Evolutionary conservation across 1,284 basidiomycete species (phyloP).

Genomic region (Cutaneotrichosporon spelunceum): DNA sequence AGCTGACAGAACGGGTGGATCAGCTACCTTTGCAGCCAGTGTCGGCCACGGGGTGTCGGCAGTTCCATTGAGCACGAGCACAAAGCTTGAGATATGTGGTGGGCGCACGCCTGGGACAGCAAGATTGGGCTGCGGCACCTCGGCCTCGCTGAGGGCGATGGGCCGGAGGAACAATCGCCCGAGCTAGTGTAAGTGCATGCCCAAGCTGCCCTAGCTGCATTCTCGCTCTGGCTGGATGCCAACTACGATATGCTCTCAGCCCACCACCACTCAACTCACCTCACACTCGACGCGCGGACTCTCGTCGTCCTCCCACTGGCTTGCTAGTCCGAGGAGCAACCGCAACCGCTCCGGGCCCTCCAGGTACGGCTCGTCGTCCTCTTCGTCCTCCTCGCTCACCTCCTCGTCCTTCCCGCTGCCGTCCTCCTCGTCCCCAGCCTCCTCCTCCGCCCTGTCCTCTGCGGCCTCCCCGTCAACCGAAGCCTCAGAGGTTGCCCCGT

Average conservation of each 20-base stretch:
- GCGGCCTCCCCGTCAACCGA: constrained; percentile 3
- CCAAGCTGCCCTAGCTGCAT: too few relatives aligned
- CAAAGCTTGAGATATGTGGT: constrained; percentile 18
- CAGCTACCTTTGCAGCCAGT: constrained; percentile 29
- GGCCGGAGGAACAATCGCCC: constrained; percentile 29
- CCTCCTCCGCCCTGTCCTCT: constrained; percentile 5
- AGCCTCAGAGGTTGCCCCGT: neutral
- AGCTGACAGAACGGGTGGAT: neutral
- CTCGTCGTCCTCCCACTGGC: constrained; percentile 40
- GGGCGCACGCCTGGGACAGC: constrained; percentile 21
- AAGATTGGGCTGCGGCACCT: constrained; percentile 12
- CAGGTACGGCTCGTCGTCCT: constrained; percentile 33
- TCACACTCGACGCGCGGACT: constrained; percentile 42
- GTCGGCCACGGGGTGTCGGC: constrained; percentile 30
- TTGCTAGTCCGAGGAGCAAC: constrained; percentile 37
- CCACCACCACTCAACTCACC: constrained; percentile 22
- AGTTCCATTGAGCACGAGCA: constrained; percentile 37
- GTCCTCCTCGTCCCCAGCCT: constrained; percentile 18
- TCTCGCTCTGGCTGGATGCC: neutral
- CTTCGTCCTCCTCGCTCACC: constrained; percentile 10
- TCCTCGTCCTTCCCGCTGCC: constrained; percentile 11
- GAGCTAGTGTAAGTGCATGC: constrained; percentile 25
- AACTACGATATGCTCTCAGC: too few relatives aligned
- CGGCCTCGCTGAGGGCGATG: constrained; percentile 26
- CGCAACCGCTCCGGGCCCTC: constrained; percentile 40